Evolutionary conservation across 2,329 filamentous ascomycete genomes (phyloP), one percentile per base, ranked within the genome.

Genomic region (Talaromyces piceae): DNA sequence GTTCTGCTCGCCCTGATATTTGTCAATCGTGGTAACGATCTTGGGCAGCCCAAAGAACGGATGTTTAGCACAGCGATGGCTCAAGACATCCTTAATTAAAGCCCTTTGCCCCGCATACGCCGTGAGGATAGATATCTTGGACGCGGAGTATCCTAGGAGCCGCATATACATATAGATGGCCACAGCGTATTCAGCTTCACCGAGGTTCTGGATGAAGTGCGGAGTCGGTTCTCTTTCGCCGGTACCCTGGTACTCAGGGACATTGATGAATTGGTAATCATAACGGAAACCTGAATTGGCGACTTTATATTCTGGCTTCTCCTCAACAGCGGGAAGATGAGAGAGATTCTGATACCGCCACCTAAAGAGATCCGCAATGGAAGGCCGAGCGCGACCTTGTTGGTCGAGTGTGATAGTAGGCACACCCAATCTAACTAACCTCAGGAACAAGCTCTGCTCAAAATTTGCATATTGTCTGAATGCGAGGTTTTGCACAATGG

Each of bases 1-100:
- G 70, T 98, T 98, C 71, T 98, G 93, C 75, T 98, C 93, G 67
- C 93, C 94, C 73, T 98, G 93, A 64, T 97, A 98, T 68, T 95
- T 96, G 73, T 98, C 93, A 56, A 98, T 91, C 4, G 94, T 98
- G 3, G 88, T 91, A 25, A 98, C 88, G 49, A 87, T 85, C 68
- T 85, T 87, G 16, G 93, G 93, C 68, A 95, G 73, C 7, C 91
- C 91, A 70, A 98, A 98, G 18, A 97, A 74, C 2, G 83, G 74
- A 61, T 90, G 94, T 60, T 81, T 86, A 31, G 83, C 85, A 68
- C 93, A 98, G 53, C 93, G 80, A 64, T 94, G 88, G 12, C 73
- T 75, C 47, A 98, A 72, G 3, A 98, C 89, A 67, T 98, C 91
- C 60, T 80, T 84, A 54, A 98, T 88, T 60, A 98, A 75, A 27